Evolutionary conservation across 2,329 filamentous ascomycete species (phyloP).

Genomic region (Geosmithia morbida): DNA sequence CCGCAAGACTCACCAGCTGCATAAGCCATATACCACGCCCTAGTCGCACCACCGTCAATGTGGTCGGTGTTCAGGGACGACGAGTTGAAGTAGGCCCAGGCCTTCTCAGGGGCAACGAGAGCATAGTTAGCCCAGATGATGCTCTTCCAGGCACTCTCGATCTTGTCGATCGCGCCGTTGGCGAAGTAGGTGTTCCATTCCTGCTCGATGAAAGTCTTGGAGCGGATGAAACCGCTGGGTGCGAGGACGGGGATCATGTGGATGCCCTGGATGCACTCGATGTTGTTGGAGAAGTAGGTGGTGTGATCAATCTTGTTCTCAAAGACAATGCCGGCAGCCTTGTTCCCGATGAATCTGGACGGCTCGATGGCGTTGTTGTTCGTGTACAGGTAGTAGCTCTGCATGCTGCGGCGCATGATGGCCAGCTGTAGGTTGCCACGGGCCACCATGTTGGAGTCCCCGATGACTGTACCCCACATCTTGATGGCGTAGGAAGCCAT

Average conservation of each 20-base stretch:
- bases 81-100: slow-evolving; percentile 63
- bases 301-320: slow-evolving; percentile 93
- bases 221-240: slow-evolving; percentile 51
- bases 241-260: slow-evolving; percentile 72
- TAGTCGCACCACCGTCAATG: slow-evolving; percentile 70
- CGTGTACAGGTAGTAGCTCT: slow-evolving; percentile 71
- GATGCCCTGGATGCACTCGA: slow-evolving; percentile 63
- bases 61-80: slow-evolving; percentile 51
- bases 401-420: slow-evolving; percentile 57
- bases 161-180: slow-evolving; percentile 42
- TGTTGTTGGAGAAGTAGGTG: slow-evolving; percentile 68
- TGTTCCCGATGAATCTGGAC: slow-evolving; percentile 62
- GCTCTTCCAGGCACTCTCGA: slow-evolving; percentile 71
- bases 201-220: slow-evolving; percentile 55
- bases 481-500: slow-evolving; percentile 81
- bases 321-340: slow-evolving; percentile 58
- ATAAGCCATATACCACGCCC: slow-evolving; percentile 76
- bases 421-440: slow-evolving; percentile 75
- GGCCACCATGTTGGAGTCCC: slow-evolving; percentile 68
- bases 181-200: slow-evolving; percentile 76
- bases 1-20: slow-evolving; percentile 34
- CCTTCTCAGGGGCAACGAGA: slow-evolving; percentile 52
- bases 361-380: slow-evolving; percentile 57
- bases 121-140: slow-evolving; percentile 77
- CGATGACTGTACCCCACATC: slow-evolving; percentile 75